These are phyloP conservation scores for Aspergillus vadensis DNA, from an alignment of 2,329 filamentous ascomycete genomes.

Conservation along the genomic window DNA sequence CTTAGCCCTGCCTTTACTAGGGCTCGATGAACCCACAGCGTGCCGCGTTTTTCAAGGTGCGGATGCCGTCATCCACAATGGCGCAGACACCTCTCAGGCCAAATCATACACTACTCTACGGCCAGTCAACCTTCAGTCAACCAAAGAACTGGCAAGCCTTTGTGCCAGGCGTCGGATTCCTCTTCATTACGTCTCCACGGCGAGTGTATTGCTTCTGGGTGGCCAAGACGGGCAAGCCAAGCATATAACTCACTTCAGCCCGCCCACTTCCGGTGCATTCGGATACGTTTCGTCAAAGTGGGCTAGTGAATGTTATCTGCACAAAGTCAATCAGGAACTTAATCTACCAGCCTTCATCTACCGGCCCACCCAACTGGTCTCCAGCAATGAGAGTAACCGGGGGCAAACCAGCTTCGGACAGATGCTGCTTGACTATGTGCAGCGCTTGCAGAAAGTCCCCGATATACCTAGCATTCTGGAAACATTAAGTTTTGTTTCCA, in stretches of 20 bases:
- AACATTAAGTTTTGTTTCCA: too few species aligned
- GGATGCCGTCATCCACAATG: constrained; percentile 11
- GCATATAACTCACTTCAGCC: constrained; percentile 11
- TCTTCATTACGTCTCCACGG: constrained; percentile 35
- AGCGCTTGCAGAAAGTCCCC: too few species aligned
- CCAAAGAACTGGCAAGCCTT: constrained; percentile 22
- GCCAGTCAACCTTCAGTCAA: constrained; percentile 27
- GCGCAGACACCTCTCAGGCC: constrained; percentile 22
- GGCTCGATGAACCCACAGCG: not conserved
- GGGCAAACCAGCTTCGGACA: too few species aligned
- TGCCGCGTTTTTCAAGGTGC: not conserved
- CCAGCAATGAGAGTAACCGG: too few species aligned
- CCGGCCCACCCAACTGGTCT: too few species aligned
- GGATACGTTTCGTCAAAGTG: constrained; percentile 44
- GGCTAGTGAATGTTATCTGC: constrained; percentile 35
- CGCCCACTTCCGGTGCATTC: constrained; percentile 28
- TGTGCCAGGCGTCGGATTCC: constrained; percentile 26
- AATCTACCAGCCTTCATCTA: too few species aligned
- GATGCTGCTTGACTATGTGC: too few species aligned
- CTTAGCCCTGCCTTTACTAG: not conserved
- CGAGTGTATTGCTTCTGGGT: not conserved
- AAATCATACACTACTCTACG: constrained; percentile 32
- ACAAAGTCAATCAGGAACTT: too few species aligned
- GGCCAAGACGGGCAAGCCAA: constrained; percentile 17
- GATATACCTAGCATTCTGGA: too few species aligned